phyloP scores from a whole-genome alignment of 495 filamentous ascomycete species.

The Neurospora sp. region DNA sequence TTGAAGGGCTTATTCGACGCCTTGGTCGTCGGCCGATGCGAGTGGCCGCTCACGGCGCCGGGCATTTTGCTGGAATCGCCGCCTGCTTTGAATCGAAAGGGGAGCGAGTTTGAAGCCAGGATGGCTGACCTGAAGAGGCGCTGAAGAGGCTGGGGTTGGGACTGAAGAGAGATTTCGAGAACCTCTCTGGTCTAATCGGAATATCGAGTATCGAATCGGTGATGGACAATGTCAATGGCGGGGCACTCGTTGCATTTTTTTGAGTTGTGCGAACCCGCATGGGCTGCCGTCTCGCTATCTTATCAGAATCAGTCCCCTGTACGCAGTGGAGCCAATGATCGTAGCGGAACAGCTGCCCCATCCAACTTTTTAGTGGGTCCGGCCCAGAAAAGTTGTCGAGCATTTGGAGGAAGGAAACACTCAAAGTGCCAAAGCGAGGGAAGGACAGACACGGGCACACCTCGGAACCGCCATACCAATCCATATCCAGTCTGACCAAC shows the following conservation, averaged over 20 bases:
- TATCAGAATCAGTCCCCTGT: constrained; percentile 6
- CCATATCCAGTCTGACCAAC: neutral
- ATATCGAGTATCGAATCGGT: neutral
- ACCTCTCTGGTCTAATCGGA: neutral
- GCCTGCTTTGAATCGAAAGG: constrained; percentile 81
- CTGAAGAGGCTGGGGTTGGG: neutral
- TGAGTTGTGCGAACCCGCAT: constrained; percentile 15
- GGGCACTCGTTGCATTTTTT: constrained; percentile 19
- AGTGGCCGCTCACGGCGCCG: constrained; percentile 51
- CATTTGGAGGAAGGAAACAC: neutral
- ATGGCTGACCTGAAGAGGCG: neutral
- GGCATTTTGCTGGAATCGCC: constrained; percentile 53
- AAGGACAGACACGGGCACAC: neutral
- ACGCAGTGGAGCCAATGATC: constrained; percentile 10
- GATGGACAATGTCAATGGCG: constrained; percentile 11
- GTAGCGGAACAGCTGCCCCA: neutral
- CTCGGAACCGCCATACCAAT: neutral
- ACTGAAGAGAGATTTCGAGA: constrained; percentile 12
- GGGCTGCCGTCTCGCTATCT: constrained; percentile 10
- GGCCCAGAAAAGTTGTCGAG: constrained; percentile 8
- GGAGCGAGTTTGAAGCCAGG: constrained; percentile 38
- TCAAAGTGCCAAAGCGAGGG: neutral
- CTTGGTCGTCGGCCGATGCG: constrained; percentile 89
- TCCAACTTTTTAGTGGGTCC: constrained; percentile 21
- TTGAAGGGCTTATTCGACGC: constrained; percentile 80